phyloP scores from a whole-genome alignment of 1,284 basidiomycete species.

The Ceratobasidium sp. region DNA sequence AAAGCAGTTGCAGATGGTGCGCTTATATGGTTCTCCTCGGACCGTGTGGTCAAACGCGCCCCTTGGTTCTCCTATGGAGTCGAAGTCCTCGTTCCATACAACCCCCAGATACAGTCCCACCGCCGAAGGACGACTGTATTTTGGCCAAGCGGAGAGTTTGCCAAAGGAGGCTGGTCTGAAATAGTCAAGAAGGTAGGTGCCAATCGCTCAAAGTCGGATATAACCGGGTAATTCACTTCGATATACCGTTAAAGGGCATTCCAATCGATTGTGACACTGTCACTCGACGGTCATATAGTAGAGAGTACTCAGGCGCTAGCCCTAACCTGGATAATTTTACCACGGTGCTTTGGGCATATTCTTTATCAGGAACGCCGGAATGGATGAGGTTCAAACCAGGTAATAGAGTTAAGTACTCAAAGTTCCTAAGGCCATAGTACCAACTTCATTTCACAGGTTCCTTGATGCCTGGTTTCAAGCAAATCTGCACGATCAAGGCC shows the following conservation, averaged over 20 bases:
- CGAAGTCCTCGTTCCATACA: constrained; percentile 5
- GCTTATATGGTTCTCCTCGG: constrained; percentile 8
- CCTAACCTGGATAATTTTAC: background rate
- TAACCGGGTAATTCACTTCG: background rate
- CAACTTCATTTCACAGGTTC: background rate
- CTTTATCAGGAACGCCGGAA: background rate
- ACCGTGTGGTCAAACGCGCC: constrained; percentile 1
- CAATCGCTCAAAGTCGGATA: background rate
- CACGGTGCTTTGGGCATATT: background rate
- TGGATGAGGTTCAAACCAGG: constrained; percentile 23
- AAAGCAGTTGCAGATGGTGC: constrained; percentile 35
- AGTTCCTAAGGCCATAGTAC: too few species aligned
- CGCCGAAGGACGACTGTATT: background rate
- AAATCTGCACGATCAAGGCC: constrained; percentile 9
- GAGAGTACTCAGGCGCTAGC: constrained; percentile 5
- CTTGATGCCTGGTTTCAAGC: constrained; percentile 14
- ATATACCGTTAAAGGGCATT: background rate
- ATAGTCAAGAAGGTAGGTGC: constrained; percentile 20
- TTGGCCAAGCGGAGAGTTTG: constrained; percentile 18
- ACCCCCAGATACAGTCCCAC: background rate
- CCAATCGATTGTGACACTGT: constrained; percentile 23
- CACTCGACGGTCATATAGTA: constrained; percentile 1
- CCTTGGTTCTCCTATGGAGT: constrained; percentile 25
- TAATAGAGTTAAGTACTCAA: background rate
- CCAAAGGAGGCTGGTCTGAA: constrained; percentile 11